Evolutionary conservation across 257 asterid species (phyloP).

Genomic region (Misopates orontium): DNA sequence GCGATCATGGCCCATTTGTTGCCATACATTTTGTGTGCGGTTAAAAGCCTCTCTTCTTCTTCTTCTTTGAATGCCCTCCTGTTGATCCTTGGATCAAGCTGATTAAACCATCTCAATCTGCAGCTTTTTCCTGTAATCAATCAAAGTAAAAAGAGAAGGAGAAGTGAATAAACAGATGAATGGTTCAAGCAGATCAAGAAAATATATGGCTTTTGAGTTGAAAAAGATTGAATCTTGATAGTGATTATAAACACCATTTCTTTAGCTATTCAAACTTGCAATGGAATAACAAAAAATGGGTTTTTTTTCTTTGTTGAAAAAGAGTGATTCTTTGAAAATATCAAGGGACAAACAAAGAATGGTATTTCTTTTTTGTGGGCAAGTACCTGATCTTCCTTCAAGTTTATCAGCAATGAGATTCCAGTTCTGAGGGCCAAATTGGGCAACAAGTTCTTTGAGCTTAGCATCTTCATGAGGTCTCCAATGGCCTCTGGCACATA

Average conservation of each 20-base stretch:
- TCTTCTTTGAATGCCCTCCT: constrained; percentile 49
- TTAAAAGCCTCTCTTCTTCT: constrained; percentile 49
- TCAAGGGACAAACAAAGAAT: not conserved
- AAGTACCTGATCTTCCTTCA: constrained; percentile 53
- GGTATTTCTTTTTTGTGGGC: not conserved
- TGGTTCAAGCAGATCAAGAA: no score
- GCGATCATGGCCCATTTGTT: constrained; percentile 60
- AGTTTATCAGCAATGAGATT: constrained; percentile 57
- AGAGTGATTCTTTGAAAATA: no score
- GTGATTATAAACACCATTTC: not conserved
- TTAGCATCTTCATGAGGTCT: constrained; percentile 52
- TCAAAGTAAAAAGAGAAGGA: not conserved
- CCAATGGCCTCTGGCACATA: constrained; percentile 56
- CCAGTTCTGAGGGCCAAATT: constrained; percentile 62
- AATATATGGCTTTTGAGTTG: no score
- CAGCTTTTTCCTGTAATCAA: constrained; percentile 46
- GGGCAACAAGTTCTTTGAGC: constrained; percentile 46
- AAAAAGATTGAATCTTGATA: no score
- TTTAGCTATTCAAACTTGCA: not conserved
- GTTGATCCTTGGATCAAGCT: constrained; percentile 51
- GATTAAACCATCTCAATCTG: constrained; percentile 62
- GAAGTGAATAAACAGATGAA: no score
- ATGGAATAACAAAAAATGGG: not conserved
- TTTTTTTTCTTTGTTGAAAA: not conserved
- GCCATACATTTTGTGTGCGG: constrained; percentile 47